These are phyloP conservation scores for Austroboletus novae-zelandiae DNA, from an alignment of 1,284 basidiomycete genomes.

Conservation along the genomic window DNA sequence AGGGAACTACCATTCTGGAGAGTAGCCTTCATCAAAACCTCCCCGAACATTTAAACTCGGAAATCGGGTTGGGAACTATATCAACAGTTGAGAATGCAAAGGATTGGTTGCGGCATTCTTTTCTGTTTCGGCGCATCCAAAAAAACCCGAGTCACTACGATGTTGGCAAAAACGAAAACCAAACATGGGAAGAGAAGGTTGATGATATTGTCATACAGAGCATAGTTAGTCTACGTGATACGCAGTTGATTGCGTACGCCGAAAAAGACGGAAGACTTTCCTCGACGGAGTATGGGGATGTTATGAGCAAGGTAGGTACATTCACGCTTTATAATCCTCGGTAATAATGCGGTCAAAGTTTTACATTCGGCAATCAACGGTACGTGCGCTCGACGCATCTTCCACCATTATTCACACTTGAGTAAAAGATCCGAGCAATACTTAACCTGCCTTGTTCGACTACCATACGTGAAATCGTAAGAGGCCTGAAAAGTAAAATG, in stretches of 20 bases:
- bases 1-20: conserved; percentile 74
- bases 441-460: conserved; percentile 54
- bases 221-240: conserved; percentile 54
- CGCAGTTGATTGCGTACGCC: conserved; percentile 53
- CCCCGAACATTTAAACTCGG: conserved; percentile 89
- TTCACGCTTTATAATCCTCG: conserved; percentile 1
- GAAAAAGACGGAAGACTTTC: conserved; percentile 42
- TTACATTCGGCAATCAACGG: conserved; percentile 53
- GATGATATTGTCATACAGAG: conserved; percentile 72
- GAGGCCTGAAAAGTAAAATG: conserved; percentile 18
- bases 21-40: conserved; percentile 83
- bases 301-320: conserved; percentile 76
- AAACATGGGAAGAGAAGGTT: conserved; percentile 68
- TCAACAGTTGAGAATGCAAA: conserved; percentile 64
- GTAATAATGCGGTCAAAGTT: conserved; percentile 2
- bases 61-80: conserved; percentile 85
- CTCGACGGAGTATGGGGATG: conserved; percentile 74
- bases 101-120: conserved; percentile 78
- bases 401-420: background rate
- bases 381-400: conserved; percentile 25
- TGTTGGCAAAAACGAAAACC: conserved; percentile 52
- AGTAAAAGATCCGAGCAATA: conserved; percentile 62
- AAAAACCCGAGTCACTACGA: conserved; percentile 81
- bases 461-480: conserved; percentile 63
- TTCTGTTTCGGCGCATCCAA: conserved; percentile 80